Percentiles rank a stretch among this genome's conserved stretches.
phyloP scores from a whole-genome alignment of 192 early-diverging fungal species.

The Umbelopsis sp. region DNA sequence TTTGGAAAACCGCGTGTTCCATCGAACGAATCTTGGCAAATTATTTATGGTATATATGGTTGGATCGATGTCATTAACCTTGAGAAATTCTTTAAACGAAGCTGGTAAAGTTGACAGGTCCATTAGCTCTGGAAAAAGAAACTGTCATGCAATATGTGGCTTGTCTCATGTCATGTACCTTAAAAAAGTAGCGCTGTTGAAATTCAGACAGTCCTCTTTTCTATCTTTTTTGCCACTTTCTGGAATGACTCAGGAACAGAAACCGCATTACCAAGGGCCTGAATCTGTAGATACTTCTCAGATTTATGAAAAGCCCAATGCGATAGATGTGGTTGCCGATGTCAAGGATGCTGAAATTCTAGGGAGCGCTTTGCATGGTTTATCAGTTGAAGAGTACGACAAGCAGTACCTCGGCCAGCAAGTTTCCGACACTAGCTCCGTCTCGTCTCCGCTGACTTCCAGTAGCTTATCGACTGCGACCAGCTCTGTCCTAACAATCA shows the following conservation, averaged over 20 bases:
- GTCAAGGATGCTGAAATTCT: background rate
- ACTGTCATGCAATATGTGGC: background rate
- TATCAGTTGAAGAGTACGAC: constrained; percentile 4
- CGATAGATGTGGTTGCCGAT: constrained; percentile 20
- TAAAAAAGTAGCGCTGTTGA: background rate
- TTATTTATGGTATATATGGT: constrained; percentile 58
- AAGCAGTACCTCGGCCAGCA: background rate
- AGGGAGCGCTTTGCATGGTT: background rate
- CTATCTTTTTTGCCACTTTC: background rate
- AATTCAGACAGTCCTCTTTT: background rate
- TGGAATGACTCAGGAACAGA: constrained; percentile 7
- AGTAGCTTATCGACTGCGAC: background rate
- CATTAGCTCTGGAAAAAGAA: background rate
- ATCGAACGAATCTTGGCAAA: constrained; percentile 78
- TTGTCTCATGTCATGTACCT: background rate
- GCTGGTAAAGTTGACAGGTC: constrained; percentile 46
- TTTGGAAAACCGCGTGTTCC: constrained; percentile 48
- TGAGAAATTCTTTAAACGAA: constrained; percentile 68
- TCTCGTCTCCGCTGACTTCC: background rate
- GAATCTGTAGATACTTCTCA: constrained; percentile 24
- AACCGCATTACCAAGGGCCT: constrained; percentile 18
- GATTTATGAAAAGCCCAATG: constrained; percentile 36
- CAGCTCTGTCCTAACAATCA: background rate
- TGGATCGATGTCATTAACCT: constrained; percentile 69
- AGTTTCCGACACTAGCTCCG: background rate